Base-by-base conservation (phyloP, 164 flowering plant species). In the Nymphaea thermarum region DNA sequence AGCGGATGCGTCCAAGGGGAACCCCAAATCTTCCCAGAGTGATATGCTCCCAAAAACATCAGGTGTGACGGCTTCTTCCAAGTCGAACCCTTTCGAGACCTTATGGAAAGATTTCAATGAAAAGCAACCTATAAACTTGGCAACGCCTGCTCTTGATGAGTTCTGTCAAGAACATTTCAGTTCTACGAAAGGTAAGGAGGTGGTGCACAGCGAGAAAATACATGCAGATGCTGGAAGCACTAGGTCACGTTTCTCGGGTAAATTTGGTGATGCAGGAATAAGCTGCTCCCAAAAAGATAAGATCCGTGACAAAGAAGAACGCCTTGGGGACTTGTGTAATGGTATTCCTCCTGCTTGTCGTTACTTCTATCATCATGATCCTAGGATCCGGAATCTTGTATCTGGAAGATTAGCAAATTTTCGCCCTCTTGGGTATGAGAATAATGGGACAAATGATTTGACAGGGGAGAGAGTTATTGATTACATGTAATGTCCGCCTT, bases 81-180 rank as follows among this genome's bases (percentile, higher is more conserved):
- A 10, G 3, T 8, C 14, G 57, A 51, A 51, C 57, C 57, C 14
- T 51, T 69, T 36, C 42, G 79, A 76, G 60, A 89, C 84, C 77
- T 69, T 86, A 53, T 85, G 93, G 96, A 80, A 81, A 75, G 86
- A 84, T 73, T 84, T 87, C 63, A 42, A 65, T 70, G 76, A 82
- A n/a, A 72, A 74, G 65, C 78, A 77, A 68, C 77, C 65, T 45
- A 62, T 63, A 66, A 69, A 64, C 43, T 69, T 89, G 44, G 80
- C 82, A 42, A 91, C 95, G 55, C 96, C 97, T 68, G 92, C 83
- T 70, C 73, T 89, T 62, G 93, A 94, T 78, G 86, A 88, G 71
- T 74, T 86, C 44, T 89, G 87, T 70, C 76, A 89, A 74, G 97
- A 91, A 68, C 87, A 86, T 69, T 82, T 78, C 73, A 72, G 68